phyloP scores from a whole-genome alignment of 495 filamentous ascomycete species.

The Penicillium riverlandense region DNA sequence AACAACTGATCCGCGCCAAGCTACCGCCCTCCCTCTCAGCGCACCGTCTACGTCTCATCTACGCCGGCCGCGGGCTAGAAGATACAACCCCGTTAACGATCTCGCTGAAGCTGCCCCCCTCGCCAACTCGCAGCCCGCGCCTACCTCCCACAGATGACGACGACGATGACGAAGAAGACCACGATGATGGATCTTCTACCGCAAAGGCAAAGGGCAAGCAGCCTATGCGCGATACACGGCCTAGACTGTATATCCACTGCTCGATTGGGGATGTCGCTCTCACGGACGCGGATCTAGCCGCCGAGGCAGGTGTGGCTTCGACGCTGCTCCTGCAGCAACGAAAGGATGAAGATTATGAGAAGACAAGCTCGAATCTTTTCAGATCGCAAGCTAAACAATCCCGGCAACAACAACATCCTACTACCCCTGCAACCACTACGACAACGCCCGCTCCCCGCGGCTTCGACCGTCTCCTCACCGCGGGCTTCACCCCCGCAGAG shows the following conservation, averaged over 20 bases:
- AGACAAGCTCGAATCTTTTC: too few species aligned
- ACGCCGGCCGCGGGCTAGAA: conserved; percentile 75
- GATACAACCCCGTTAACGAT: conserved; percentile 57
- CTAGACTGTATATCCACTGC: conserved; percentile 79
- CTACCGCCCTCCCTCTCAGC: conserved; percentile 55
- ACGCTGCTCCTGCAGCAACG: conserved; percentile 17
- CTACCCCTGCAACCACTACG: conserved; percentile 9
- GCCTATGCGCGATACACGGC: conserved; percentile 34
- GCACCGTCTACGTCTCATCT: conserved; percentile 76
- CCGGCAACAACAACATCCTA: conserved; percentile 5
- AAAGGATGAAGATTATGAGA: conserved; percentile 2
- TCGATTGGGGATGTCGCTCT: conserved; percentile 65
- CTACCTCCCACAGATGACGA: conserved; percentile 18
- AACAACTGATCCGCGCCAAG: conserved; percentile 68
- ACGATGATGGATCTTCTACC: conserved; percentile 6
- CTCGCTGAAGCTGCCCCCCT: conserved; percentile 55
- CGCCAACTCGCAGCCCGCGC: conserved; percentile 31
- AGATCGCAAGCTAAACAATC: neutral
- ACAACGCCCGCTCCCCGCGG: conserved; percentile 65
- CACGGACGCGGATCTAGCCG: conserved; percentile 55
- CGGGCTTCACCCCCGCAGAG: conserved; percentile 75
- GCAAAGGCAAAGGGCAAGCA: conserved; percentile 40
- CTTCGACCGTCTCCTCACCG: conserved; percentile 76
- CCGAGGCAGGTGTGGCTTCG: conserved; percentile 53
- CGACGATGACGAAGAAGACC: conserved; percentile 22